A percentile compares a stretch with the other conserved stretches of the same genome.
Conservation (phyloP, 2,329 filamentous ascomycete genomes). For the Phialemonium atrogriseum region DNA sequence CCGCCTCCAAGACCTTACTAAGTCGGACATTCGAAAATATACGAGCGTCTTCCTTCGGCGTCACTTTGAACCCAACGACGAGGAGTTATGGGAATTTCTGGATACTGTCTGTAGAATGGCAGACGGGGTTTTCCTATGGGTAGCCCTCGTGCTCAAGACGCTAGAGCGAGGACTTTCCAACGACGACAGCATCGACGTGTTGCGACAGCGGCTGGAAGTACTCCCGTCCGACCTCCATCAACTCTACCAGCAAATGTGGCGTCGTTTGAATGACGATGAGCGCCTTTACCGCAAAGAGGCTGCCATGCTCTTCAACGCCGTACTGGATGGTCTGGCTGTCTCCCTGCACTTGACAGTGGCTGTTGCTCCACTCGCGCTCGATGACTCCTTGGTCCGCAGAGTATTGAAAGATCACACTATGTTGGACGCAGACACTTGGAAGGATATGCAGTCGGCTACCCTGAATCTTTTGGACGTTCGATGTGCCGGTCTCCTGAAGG, state of each 20-base stretch:
- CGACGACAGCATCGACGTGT: slow-evolving; percentile 5
- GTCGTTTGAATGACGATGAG: slow-evolving; percentile 6
- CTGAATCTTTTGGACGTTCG: too few species aligned
- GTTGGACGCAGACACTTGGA: too few species aligned
- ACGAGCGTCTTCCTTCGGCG: neutral
- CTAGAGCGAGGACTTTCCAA: slow-evolving; percentile 3
- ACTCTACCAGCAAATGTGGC: slow-evolving; percentile 9
- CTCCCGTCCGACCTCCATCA: slow-evolving; percentile 2
- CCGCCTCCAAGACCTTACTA: slow-evolving; percentile 7
- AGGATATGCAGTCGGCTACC: too few species aligned
- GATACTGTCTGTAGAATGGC: slow-evolving; percentile 4
- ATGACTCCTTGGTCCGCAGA: too few species aligned
- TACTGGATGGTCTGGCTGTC: too few species aligned
- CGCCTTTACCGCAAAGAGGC: slow-evolving; percentile 4
- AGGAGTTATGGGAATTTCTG: slow-evolving; percentile 1
- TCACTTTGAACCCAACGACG: neutral
- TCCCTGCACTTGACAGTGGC: too few species aligned
- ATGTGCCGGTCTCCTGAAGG: too few species aligned
- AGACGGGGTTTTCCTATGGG: slow-evolving; percentile 8
- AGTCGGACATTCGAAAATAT: slow-evolving; percentile 6
- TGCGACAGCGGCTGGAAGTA: slow-evolving; percentile 1
- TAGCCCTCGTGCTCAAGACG: slow-evolving; percentile 4
- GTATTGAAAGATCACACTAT: too few species aligned
- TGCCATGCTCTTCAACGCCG: slow-evolving; percentile 4
- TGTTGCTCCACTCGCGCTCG: too few species aligned